Base-by-base conservation (phyloP, 441 rosid species). In the Populus hybrid region DNA sequence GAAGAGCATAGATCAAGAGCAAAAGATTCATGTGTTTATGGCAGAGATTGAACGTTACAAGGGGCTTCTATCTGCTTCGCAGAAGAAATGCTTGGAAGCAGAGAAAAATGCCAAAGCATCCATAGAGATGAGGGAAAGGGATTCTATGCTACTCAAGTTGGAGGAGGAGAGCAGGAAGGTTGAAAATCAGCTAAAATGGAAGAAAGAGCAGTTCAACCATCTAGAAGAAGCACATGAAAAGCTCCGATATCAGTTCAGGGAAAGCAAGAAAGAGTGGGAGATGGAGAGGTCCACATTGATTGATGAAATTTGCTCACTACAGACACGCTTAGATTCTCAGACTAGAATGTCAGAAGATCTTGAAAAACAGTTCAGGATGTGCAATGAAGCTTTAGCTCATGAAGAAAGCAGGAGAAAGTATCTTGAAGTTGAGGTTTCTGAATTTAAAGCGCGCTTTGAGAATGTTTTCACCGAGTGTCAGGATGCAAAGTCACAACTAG, bases 171-270 rank as follows among this genome's bases (percentile, higher is more conserved):
- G 71, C 76, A 79, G 79, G 74, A 86, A 75, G 73, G 88, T 92
- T 21, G 88, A 87, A 82, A 89, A 90, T 79, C 85, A 85, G 84
- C 88, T 94, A n/a, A 94, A 94, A 78, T 96, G 98, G 98, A 94
- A 94, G 90, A 90, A 87, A 80, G 99, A 96, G 86, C 98, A 96
- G 87, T 96, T 93, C 83, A 84, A 85, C 77, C 97, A 93, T 88
- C 87, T 96, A 42, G 97, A 94, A 87, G 99, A 96, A 83, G 99
- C 99, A 10, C 92, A 90, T 68, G 89, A 84, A 76, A 94, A 87
- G 83, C 89, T 93, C n/a, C 83, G 82, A 9, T 81, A 81, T 28
- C 85, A 84, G 85, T 90, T 86, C 82, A 84, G 69, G 64, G 79
- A 61, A 29, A 81, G 85, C 73, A 84, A 88, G 90, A 89, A 87